Percentiles rank a stretch among this genome's conserved stretches.
phyloP scores from a whole-genome alignment of 805 yeast species.

The Ogataea polymorpha region DNA sequence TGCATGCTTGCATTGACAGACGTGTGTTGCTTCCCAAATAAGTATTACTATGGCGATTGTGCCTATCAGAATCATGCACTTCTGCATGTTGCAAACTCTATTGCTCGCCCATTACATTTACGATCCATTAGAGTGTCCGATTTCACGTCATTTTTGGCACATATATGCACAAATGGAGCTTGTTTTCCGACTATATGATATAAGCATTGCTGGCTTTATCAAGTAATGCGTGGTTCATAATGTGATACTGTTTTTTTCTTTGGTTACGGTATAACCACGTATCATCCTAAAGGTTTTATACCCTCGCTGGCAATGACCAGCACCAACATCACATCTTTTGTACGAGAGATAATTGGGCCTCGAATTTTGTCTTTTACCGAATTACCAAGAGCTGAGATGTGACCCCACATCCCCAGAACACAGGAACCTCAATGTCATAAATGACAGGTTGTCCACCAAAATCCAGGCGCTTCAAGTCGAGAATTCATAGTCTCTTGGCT shows the following conservation, averaged over 20 bases:
- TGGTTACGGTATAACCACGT: not conserved
- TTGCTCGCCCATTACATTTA: no score
- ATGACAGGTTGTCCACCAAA: slow-evolving; percentile 35
- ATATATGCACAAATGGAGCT: no score
- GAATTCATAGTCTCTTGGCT: slow-evolving; percentile 34
- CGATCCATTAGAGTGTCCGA: no score
- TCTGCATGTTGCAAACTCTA: no score
- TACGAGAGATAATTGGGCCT: slow-evolving; percentile 35
- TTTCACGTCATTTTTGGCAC: no score
- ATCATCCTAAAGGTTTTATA: slow-evolving; percentile 1
- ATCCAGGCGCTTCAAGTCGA: slow-evolving; percentile 33
- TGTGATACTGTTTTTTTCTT: no score
- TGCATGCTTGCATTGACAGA: slow-evolving; percentile 9
- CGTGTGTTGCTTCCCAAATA: slow-evolving; percentile 8
- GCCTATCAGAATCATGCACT: no score
- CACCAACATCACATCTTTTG: slow-evolving; percentile 38
- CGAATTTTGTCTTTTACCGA: slow-evolving; percentile 27
- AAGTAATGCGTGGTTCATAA: no score
- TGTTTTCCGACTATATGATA: no score
- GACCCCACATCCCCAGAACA: slow-evolving; percentile 45
- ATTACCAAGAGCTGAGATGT: slow-evolving; percentile 38
- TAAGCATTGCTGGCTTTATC: no score
- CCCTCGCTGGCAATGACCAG: slow-evolving; percentile 32
- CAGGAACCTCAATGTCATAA: slow-evolving; percentile 37
- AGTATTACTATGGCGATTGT: no score